A percentile compares a stretch with the other conserved stretches of the same genome.
phyloP scores from a whole-genome alignment of 176 grass and related monocot genomes.

The Tuctoria greenei region DNA sequence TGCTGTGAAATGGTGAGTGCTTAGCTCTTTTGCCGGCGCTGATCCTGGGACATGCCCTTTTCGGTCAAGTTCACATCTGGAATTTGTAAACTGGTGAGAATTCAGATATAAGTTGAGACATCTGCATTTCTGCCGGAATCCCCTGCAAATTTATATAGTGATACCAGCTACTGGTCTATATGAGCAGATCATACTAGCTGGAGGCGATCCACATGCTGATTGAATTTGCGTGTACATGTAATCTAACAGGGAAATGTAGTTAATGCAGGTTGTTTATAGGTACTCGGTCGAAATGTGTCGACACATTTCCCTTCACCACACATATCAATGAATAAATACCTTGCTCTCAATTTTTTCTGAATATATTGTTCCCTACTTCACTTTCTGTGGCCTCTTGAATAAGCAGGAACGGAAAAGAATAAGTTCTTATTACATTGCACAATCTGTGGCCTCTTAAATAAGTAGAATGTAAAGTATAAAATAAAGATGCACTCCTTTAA shows the following conservation, averaged over 20 bases:
- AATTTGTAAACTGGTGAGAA: slow-evolving; percentile 31
- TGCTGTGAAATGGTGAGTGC: neutral
- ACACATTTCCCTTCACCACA: neutral
- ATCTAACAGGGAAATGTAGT: slow-evolving; percentile 31
- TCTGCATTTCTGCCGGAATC: neutral
- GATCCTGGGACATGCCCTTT: neutral
- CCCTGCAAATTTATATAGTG: slow-evolving; percentile 15
- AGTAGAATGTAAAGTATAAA: too few species aligned
- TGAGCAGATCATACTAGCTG: neutral
- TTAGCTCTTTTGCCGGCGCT: neutral
- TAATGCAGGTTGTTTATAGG: neutral
- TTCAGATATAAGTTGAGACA: neutral
- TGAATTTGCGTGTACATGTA: slow-evolving; percentile 42
- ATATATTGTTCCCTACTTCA: neutral
- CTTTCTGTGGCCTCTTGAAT: neutral
- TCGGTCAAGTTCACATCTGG: slow-evolving; percentile 19
- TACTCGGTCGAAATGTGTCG: neutral
- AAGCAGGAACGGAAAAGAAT: neutral
- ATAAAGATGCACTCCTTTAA: too few species aligned
- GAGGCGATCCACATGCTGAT: slow-evolving; percentile 13
- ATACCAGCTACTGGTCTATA: slow-evolving; percentile 10
- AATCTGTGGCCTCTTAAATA: neutral
- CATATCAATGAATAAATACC: neutral
- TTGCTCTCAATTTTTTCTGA: neutral
- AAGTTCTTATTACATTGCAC: neutral